These are phyloP conservation scores for Nicotiana otophora DNA, from an alignment of 257 asterid genomes.

Conservation along the genomic window DNA sequence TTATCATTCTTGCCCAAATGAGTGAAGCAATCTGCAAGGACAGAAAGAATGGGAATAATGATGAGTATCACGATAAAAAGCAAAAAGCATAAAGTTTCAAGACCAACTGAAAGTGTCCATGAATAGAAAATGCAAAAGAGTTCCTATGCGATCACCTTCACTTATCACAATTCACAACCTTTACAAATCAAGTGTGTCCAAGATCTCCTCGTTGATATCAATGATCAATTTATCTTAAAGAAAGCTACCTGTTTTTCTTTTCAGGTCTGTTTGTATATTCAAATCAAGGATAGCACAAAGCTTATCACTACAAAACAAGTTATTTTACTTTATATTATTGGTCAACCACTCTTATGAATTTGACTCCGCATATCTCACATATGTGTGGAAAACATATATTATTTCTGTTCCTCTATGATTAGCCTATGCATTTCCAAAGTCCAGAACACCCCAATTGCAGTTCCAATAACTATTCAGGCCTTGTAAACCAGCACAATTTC, in stretches of 20 bases:
- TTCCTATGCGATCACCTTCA: background rate
- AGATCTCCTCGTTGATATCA: background rate
- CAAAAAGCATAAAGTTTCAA: background rate
- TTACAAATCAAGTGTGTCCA: background rate
- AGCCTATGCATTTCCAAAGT: background rate
- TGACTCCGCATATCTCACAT: background rate
- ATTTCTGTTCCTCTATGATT: background rate
- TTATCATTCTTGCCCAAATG: conserved; percentile 51
- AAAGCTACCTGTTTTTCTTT: background rate
- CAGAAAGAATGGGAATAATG: conserved; percentile 11
- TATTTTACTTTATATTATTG: background rate
- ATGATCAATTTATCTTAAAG: background rate
- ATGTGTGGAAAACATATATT: background rate
- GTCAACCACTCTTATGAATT: background rate
- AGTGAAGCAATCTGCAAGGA: conserved; percentile 66
- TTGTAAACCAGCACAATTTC: background rate
- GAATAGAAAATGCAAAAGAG: background rate
- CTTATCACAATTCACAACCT: background rate
- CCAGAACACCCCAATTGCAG: background rate
- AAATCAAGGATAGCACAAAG: background rate
- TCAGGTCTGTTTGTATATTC: background rate
- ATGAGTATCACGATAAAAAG: background rate
- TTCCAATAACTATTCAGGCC: background rate
- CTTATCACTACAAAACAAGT: background rate
- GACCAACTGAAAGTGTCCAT: background rate